A percentile compares a stretch with the other conserved stretches of the same genome.
phyloP scores from a whole-genome alignment of 2,329 filamentous ascomycete species.

The Fusarium zealandicum region DNA sequence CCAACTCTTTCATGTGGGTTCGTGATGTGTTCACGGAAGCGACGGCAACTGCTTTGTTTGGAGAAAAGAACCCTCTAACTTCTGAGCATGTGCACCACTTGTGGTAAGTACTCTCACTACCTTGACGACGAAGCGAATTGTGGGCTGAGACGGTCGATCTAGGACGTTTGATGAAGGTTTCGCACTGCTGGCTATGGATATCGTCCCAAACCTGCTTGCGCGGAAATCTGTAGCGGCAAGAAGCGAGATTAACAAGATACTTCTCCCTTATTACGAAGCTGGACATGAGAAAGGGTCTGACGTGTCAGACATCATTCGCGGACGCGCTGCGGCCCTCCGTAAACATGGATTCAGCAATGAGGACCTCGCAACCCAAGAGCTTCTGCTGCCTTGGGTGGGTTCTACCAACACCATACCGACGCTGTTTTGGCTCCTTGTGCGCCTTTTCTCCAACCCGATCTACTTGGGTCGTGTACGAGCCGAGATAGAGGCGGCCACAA shows the following conservation, averaged over 20 bases:
- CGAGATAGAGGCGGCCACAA: conserved; percentile 41
- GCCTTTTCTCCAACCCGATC: conserved; percentile 41
- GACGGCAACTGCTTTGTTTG: conserved; percentile 51
- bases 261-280: conserved; percentile 44
- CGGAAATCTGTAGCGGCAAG: conserved; percentile 25
- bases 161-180: conserved; percentile 17
- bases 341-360: conserved; percentile 40
- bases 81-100: conserved; percentile 45
- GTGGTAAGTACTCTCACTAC: conserved; percentile 37
- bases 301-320: conserved; percentile 42
- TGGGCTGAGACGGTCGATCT: background rate
- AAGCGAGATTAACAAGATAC: conserved; percentile 37
- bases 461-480: conserved; percentile 40
- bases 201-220: conserved; percentile 2
- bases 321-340: conserved; percentile 40
- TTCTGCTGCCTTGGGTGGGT: conserved; percentile 43
- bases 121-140: background rate
- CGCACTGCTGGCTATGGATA: conserved; percentile 5
- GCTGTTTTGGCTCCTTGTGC: conserved; percentile 47
- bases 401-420: conserved; percentile 49
- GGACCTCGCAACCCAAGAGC: conserved; percentile 43
- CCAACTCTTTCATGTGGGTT: conserved; percentile 50
- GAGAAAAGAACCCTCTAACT: conserved; percentile 50
- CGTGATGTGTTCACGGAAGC: conserved; percentile 48
- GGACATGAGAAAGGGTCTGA: conserved; percentile 34